These are phyloP conservation scores for Trichoderma asperellum DNA, from an alignment of 2,329 filamentous ascomycete species.

Conservation along the genomic window DNA sequence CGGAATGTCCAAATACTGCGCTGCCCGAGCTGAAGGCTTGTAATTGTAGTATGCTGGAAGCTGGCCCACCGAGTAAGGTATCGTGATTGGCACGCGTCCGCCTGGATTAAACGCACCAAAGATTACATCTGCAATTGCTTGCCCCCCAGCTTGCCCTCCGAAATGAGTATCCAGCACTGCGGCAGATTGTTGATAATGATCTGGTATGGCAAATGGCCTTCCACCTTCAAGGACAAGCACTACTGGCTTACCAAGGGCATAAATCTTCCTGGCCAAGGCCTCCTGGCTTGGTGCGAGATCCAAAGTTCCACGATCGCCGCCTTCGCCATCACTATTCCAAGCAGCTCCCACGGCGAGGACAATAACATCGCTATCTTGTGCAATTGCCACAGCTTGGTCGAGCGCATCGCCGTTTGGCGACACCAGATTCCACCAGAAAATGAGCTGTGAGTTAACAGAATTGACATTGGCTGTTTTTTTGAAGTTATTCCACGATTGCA, in stretches of 20 bases:
- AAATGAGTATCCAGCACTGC: slow-evolving; percentile 23
- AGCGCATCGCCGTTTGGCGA: slow-evolving; percentile 7
- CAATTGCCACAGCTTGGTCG: slow-evolving; percentile 19
- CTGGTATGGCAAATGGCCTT: slow-evolving; percentile 24
- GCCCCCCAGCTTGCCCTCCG: slow-evolving; percentile 23
- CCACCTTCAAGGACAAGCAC: slow-evolving; percentile 24
- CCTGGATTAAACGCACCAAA: slow-evolving; percentile 26
- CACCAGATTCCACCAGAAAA: slow-evolving; percentile 28
- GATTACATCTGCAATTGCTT: slow-evolving; percentile 24
- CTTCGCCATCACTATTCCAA: slow-evolving; percentile 25
- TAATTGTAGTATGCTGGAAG: slow-evolving; percentile 26
- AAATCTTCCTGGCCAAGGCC: slow-evolving; percentile 17
- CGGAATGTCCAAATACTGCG: slow-evolving; percentile 21
- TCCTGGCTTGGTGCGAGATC: slow-evolving; percentile 26
- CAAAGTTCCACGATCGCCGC: slow-evolving; percentile 4
- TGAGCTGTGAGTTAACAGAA: slow-evolving; percentile 27
- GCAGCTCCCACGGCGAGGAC: slow-evolving; percentile 20
- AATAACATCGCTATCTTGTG: slow-evolving; percentile 23
- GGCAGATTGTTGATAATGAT: slow-evolving; percentile 14
- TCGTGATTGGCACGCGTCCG: slow-evolving; percentile 15
- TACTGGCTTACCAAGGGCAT: slow-evolving; percentile 20
- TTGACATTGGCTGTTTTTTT: slow-evolving; percentile 29
- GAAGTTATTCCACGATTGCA: slow-evolving; percentile 26
- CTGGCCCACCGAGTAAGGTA: slow-evolving; percentile 20
- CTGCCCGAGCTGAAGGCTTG: slow-evolving; percentile 21